phyloP scores from a whole-genome alignment of 2,329 filamentous ascomycete genomes.

The Verticillium dahliae region DNA sequence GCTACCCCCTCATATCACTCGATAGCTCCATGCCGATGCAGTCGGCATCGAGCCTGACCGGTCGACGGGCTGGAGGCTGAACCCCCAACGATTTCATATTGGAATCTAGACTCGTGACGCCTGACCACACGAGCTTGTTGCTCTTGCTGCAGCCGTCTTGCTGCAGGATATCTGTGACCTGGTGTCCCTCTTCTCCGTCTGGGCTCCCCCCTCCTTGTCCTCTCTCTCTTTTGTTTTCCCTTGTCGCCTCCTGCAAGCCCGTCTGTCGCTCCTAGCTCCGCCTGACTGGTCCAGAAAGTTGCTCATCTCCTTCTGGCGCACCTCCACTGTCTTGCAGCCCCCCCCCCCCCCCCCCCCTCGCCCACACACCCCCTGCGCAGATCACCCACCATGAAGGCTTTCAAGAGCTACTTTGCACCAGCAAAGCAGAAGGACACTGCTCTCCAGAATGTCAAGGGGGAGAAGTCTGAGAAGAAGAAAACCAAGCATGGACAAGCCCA shows the following conservation, averaged over 20 bases:
- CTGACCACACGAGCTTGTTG: not conserved
- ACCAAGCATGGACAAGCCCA: not conserved
- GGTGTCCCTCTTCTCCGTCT: not conserved
- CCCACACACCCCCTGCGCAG: not conserved
- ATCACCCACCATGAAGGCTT: slow-evolving; percentile 8
- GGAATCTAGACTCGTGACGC: not conserved
- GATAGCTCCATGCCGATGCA: not conserved
- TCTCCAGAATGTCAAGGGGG: not conserved
- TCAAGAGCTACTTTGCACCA: slow-evolving; percentile 11
- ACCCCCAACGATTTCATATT: not conserved
- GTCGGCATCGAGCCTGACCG: not conserved
- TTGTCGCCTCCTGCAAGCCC: not conserved
- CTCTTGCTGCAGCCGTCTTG: not conserved
- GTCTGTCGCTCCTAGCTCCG: not conserved
- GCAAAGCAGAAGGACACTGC: not conserved
- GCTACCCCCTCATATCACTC: not conserved
- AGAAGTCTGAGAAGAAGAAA: slow-evolving; percentile 3
- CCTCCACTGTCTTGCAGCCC: not conserved
- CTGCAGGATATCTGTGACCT: not conserved
- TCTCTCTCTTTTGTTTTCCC: not conserved
- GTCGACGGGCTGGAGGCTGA: not conserved
- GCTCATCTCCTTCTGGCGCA: not conserved
- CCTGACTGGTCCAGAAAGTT: not conserved
- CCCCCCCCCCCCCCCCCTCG: no score
- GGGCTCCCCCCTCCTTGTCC: not conserved